Conservation (phyloP, 2,329 filamentous ascomycete species). For the Thermochaetoides dissita region DNA sequence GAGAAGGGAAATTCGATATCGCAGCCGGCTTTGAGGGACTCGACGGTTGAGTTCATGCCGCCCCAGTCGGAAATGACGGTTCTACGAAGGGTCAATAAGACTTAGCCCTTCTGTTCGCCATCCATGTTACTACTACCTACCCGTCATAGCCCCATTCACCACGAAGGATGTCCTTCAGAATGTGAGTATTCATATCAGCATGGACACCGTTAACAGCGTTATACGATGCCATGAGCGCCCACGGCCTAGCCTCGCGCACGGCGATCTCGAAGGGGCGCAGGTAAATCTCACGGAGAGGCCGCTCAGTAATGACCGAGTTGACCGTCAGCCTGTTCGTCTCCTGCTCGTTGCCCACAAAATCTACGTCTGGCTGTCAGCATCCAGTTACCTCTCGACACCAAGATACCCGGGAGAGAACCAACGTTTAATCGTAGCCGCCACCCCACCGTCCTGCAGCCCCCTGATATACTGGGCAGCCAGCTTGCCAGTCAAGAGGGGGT, state of each 20-base stretch:
- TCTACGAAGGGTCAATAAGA: conserved; percentile 21
- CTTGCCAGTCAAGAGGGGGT: conserved; percentile 62
- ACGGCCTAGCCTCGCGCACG: conserved; percentile 52
- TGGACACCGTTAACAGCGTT: conserved; percentile 53
- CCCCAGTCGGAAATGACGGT: conserved; percentile 47
- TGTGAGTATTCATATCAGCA: conserved; percentile 41
- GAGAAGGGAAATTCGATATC: conserved; percentile 47
- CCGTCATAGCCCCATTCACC: conserved; percentile 51
- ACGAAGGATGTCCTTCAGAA: conserved; percentile 42
- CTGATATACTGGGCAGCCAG: conserved; percentile 59
- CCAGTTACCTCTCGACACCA: not conserved
- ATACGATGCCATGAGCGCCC: conserved; percentile 57
- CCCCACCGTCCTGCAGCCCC: conserved; percentile 57
- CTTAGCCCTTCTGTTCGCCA: not conserved
- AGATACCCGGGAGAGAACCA: conserved; percentile 11
- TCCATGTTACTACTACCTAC: conserved; percentile 20
- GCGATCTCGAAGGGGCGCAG: conserved; percentile 65
- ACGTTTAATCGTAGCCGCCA: conserved; percentile 71
- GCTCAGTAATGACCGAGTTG: conserved; percentile 49
- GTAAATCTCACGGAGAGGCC: conserved; percentile 55
- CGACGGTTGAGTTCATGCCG: conserved; percentile 40
- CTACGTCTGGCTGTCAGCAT: conserved; percentile 14
- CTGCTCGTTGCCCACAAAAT: conserved; percentile 60
- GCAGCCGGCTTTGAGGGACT: conserved; percentile 40
- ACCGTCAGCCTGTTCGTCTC: conserved; percentile 54